Evolutionary conservation across 2,329 filamentous ascomycete species (phyloP).

Genomic region (Samsoniella hepiali): DNA sequence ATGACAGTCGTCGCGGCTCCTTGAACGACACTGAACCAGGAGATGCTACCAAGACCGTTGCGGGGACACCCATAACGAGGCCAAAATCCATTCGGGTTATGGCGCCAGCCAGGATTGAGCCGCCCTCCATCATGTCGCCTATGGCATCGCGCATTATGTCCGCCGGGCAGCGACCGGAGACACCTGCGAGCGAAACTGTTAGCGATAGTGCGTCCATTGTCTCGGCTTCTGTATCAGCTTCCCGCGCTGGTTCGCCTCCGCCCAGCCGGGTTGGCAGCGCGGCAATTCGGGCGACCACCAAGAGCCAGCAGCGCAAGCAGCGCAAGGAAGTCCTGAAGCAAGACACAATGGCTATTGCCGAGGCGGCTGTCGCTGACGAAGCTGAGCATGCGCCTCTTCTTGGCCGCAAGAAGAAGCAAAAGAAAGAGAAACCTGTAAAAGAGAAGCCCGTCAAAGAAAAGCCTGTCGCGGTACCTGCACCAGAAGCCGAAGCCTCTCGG

Average conservation of each 20-base stretch:
- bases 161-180: conserved; percentile 57
- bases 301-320: conserved; percentile 76
- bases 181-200: conserved; percentile 68
- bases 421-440: conserved; percentile 60
- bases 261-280: conserved; percentile 63
- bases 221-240: conserved; percentile 64
- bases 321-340: conserved; percentile 65
- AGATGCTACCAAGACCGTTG: conserved; percentile 40
- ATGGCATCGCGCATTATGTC: conserved; percentile 31
- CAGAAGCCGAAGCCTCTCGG: background rate
- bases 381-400: conserved; percentile 68
- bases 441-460: conserved; percentile 21
- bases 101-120: conserved; percentile 62
- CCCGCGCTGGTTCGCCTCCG: conserved; percentile 70
- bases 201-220: conserved; percentile 76
- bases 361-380: conserved; percentile 48
- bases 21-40: conserved; percentile 19
- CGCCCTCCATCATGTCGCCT: conserved; percentile 39
- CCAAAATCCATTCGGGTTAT: conserved; percentile 69
- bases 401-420: conserved; percentile 81
- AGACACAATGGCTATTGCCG: conserved; percentile 54
- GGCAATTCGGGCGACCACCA: conserved; percentile 66
- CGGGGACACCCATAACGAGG: conserved; percentile 48
- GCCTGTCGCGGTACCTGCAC: background rate
- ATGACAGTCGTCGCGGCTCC: conserved; percentile 22